These are phyloP conservation scores for Ordospora colligata DNA, from an alignment of 371 early-diverging fungal species.

Conservation along the genomic window DNA sequence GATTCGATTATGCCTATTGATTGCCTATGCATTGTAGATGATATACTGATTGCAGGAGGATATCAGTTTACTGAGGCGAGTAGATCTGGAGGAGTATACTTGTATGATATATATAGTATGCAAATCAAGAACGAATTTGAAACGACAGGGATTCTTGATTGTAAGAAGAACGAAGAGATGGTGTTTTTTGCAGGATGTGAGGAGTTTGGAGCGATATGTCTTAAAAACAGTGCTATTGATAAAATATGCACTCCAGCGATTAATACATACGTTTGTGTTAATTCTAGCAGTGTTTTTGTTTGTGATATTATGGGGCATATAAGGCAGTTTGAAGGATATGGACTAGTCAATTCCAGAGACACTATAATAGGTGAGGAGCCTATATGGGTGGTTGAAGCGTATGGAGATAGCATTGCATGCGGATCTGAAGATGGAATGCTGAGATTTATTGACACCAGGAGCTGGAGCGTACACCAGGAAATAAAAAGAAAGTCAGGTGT, in stretches of 20 bases:
- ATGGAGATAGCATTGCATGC: neutral
- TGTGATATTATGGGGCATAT: constrained; percentile 9
- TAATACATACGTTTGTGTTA: constrained; percentile 26
- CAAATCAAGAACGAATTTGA: neutral
- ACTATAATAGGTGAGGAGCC: constrained; percentile 15
- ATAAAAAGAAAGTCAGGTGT: constrained; percentile 16
- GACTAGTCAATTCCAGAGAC: neutral
- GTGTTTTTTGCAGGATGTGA: constrained; percentile 20
- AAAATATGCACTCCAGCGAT: neutral
- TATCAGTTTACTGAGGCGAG: neutral
- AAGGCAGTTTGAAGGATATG: neutral
- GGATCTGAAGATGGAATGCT: constrained; percentile 31
- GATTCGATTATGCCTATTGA: neutral
- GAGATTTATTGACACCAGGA: neutral
- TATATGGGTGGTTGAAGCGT: constrained; percentile 17
- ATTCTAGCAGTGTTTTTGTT: constrained; percentile 1
- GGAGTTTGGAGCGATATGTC: neutral
- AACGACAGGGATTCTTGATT: constrained; percentile 31
- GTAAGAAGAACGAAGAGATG: neutral
- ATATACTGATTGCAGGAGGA: neutral
- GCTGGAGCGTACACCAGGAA: neutral
- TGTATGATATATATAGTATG: neutral
- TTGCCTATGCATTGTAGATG: neutral
- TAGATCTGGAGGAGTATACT: neutral
- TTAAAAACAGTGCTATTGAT: neutral